Percentiles rank a stretch among this genome's conserved stretches.
These are phyloP conservation scores for Coniochaeta prunicola DNA, from an alignment of 2,329 filamentous ascomycete genomes.

Conservation along the genomic window DNA sequence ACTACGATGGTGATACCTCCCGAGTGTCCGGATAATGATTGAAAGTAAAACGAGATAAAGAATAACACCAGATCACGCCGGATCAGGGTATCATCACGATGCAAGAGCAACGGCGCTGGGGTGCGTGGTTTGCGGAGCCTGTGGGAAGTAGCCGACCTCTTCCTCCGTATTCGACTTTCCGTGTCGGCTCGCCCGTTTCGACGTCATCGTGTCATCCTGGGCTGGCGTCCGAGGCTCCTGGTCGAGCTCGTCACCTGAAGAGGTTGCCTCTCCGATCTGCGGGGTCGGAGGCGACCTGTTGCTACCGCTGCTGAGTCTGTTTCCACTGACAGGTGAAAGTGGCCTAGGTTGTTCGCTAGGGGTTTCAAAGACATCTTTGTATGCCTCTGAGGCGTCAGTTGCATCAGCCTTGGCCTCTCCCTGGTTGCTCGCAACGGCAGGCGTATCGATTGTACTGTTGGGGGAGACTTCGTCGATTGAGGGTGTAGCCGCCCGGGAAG, in stretches of 20 bases:
- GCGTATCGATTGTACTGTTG: not conserved
- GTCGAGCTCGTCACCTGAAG: conserved; percentile 9
- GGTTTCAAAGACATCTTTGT: not conserved
- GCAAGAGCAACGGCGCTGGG: not conserved
- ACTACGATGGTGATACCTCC: not conserved
- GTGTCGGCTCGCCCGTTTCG: conserved; percentile 1
- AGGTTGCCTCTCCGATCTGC: conserved; percentile 9
- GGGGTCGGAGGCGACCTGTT: conserved; percentile 10
- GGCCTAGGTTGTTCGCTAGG: not conserved
- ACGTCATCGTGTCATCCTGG: conserved; percentile 5
- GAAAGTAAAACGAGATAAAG: not conserved
- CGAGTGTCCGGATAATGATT: not conserved
- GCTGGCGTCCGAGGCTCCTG: conserved; percentile 11
- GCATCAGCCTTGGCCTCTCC: not conserved
- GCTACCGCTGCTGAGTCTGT: conserved; percentile 9
- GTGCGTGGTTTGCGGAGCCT: not conserved
- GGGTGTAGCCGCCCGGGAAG: not conserved
- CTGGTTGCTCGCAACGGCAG: not conserved
- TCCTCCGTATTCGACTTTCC: conserved; percentile 4
- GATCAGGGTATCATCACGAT: not conserved
- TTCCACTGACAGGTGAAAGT: not conserved
- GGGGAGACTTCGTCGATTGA: not conserved
- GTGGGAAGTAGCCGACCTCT: conserved; percentile 3
- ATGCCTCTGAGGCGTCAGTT: not conserved
- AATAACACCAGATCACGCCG: not conserved